A percentile compares a stretch with the other conserved stretches of the same genome.
Evolutionary conservation across 2,329 filamentous ascomycete species (phyloP).

Genomic region (Gnomoniopsis sp.): DNA sequence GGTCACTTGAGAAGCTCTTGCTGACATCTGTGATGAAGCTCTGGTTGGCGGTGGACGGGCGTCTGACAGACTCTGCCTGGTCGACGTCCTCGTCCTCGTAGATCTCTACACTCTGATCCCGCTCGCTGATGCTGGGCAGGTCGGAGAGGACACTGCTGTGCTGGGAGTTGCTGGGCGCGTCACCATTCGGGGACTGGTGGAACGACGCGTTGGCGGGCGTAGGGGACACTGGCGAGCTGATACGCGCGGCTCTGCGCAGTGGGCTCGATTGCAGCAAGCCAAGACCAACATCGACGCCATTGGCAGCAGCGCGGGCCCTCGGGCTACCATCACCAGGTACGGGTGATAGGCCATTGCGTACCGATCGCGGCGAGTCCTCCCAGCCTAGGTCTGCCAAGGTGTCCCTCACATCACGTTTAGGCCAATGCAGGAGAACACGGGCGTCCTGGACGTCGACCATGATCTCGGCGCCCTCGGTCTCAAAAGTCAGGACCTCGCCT

Average conservation of each 20-base stretch:
- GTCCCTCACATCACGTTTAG: conserved; percentile 51
- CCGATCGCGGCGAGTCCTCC: conserved; percentile 58
- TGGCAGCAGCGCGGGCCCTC: conserved; percentile 32
- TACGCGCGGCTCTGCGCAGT: conserved; percentile 52
- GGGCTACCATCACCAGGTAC: conserved; percentile 17
- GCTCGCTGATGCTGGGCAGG: conserved; percentile 26
- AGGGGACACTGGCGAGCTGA: conserved; percentile 73
- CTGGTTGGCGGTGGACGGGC: conserved; percentile 2
- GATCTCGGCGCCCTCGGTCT: conserved; percentile 83
- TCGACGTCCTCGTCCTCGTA: conserved; percentile 69
- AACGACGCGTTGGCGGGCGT: conserved; percentile 40
- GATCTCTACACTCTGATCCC: conserved; percentile 51
- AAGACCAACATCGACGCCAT: conserved; percentile 22
- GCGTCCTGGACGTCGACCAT: conserved; percentile 95
- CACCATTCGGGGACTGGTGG: conserved; percentile 28
- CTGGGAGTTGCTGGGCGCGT: conserved; percentile 28
- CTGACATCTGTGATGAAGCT: conserved; percentile 50
- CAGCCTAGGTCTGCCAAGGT: conserved; percentile 66
- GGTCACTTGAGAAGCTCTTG: conserved; percentile 56
- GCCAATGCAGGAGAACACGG: conserved; percentile 87
- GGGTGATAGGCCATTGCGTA: conserved; percentile 24
- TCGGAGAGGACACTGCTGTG: conserved; percentile 34
- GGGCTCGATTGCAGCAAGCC: conserved; percentile 58
- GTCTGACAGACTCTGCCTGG: conserved; percentile 34
- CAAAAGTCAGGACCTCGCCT: conserved; percentile 84